Evolutionary conservation across 2,329 filamentous ascomycete species (phyloP).

Genomic region (Penicillium verrucosum): DNA sequence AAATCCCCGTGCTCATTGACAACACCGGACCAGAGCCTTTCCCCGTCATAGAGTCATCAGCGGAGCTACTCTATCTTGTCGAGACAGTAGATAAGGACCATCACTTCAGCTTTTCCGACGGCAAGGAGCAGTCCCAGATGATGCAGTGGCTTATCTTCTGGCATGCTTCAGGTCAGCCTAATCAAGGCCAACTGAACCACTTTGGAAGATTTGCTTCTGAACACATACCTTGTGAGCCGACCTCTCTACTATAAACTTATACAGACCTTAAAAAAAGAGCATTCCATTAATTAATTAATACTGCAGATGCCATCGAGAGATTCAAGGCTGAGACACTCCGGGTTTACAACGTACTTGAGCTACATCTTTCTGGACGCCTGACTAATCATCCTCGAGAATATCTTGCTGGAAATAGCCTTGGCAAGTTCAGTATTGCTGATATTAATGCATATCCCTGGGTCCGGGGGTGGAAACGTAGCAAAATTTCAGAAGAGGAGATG

Average conservation of each 20-base stretch:
- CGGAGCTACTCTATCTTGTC: too few species aligned
- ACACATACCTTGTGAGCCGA: neutral
- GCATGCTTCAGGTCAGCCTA: too few species aligned
- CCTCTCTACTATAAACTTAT: neutral
- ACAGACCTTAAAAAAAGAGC: too few species aligned
- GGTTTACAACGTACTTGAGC: neutral
- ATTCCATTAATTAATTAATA: neutral
- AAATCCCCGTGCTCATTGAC: neutral
- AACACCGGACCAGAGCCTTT: neutral
- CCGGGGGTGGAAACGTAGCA: neutral
- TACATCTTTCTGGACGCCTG: neutral
- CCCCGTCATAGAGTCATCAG: neutral
- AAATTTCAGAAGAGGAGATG: neutral
- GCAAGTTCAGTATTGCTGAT: neutral
- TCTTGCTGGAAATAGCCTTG: neutral
- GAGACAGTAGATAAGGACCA: too few species aligned
- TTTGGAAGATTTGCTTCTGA: too few species aligned
- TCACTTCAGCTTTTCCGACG: too few species aligned
- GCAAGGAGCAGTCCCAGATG: too few species aligned
- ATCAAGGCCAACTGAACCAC: too few species aligned
- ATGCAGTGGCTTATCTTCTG: too few species aligned
- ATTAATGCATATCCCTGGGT: neutral
- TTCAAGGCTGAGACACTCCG: neutral
- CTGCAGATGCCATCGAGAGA: neutral
- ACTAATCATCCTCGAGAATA: neutral